Base-by-base conservation (phyloP, 169 alveolate genomes). In the Babesia ovata region DNA sequence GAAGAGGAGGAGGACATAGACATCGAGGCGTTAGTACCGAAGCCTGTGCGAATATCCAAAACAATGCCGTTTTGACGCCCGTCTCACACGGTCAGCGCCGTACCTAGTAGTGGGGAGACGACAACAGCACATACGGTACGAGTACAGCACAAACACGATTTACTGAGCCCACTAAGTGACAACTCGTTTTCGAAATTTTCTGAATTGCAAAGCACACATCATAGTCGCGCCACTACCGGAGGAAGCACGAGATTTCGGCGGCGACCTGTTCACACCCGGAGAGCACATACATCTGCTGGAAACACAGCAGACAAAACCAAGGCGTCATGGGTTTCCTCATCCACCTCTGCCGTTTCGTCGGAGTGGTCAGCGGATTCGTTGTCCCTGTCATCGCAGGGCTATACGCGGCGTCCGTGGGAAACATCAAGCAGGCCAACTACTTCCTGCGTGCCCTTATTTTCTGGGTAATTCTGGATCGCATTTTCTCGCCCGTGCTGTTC, bases 21-120 rank as follows among this genome's bases (percentile, higher is more conserved):
- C 65, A 83, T 83, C 24, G 90, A 83, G 50, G 90, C 90, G 19
- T 46, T 71, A 44, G 90, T 83, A 4, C 90, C 90, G 28, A 83
- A 83, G 66, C 74, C 86, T n/a, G 63, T 75, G 19, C 45, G 86
- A 58, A 62, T 83, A 22, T 61, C 74, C 46, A 72, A 72, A 44
- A 59, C 83, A 19, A 49, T 81, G 63, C 19, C 59, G 60, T 81
- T 57, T 24, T 69, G 61, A 59, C 33, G 24, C 50, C 6, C 39
- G 39, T 33, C 39, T 33, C 39, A 33, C 39, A 33, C 39, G 6
- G 39, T 6, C 22, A 17, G 45, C 39, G 39, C 33, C 33, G 46
- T 12, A 28, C 65, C 65, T 12, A 57, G 26, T 42, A 36, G 39
- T 57, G 65, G 65, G 65, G 65, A 42, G 46, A 33, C 39, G 39